These are phyloP conservation scores for Starmera amethionina DNA, from an alignment of 805 yeast genomes.

Conservation along the genomic window DNA sequence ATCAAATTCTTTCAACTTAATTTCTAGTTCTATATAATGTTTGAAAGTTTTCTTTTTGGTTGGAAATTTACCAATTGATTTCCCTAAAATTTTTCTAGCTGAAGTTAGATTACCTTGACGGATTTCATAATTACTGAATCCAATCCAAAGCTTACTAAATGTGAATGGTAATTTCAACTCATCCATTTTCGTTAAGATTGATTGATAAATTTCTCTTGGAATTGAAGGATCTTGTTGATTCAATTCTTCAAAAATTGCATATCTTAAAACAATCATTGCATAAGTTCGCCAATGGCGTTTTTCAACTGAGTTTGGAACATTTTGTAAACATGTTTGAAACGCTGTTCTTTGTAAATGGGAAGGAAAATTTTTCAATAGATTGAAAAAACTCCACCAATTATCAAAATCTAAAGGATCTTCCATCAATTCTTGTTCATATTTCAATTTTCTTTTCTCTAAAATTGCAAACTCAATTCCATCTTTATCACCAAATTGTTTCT, in stretches of 20 bases:
- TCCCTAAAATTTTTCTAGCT: slow-evolving; percentile 66
- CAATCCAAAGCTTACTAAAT: slow-evolving; percentile 67
- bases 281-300: slow-evolving; percentile 57
- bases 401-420: slow-evolving; percentile 53
- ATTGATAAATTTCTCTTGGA: slow-evolving; percentile 41
- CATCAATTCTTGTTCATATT: slow-evolving; percentile 40
- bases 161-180: slow-evolving; percentile 48
- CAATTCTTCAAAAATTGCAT: slow-evolving; percentile 54
- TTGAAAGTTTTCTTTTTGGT: slow-evolving; percentile 42
- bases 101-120: slow-evolving; percentile 40
- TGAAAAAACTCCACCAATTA: slow-evolving; percentile 73
- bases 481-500: slow-evolving; percentile 51
- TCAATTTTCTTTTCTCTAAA: slow-evolving; percentile 40
- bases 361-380: slow-evolving; percentile 34
- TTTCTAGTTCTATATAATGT: slow-evolving; percentile 62
- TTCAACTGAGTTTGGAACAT: slow-evolving; percentile 25
- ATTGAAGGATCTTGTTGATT: slow-evolving; percentile 28
- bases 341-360: slow-evolving; percentile 23
- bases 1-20: slow-evolving; percentile 64
- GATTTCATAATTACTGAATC: slow-evolving; percentile 62
- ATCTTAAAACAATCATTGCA: slow-evolving; percentile 60
- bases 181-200: slow-evolving; percentile 31
- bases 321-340: slow-evolving; percentile 35
- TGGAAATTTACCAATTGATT: slow-evolving; percentile 59
- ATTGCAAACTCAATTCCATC: slow-evolving; percentile 45